Base-by-base conservation (phyloP, 805 yeast genomes). In the Metschnikowia baotianmanensis region DNA sequence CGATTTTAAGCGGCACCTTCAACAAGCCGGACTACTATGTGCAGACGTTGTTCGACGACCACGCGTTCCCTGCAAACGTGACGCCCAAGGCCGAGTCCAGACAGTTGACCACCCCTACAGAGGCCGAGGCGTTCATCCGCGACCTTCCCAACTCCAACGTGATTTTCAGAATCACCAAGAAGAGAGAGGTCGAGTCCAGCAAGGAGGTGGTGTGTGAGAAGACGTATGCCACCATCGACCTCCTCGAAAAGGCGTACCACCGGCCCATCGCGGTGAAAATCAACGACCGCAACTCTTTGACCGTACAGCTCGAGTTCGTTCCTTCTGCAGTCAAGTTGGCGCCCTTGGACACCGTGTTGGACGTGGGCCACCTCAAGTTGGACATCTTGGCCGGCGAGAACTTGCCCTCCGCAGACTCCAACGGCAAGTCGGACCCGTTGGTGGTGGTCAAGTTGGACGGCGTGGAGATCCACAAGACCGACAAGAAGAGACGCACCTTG, bases 401-500 rank as follows among this genome's bases (percentile, higher is more conserved):
- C 36, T 63, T 86, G 44, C 56, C 61, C 35, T 62, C 88, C 6
- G 83, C 78, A 34, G 93, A 86, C 58, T 65, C 77, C 39, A 82
- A 82, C 53, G 93, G 93, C 40, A 81, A 80, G 54, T 82, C 91
- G 3, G 95, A 86, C 66, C 95, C 95, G 40, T 77, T 69, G 52
- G 72, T 72, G 33, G 62, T 62, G 18, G 59, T 85, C n/a, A 64
- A 57, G 34, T 57, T 82, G 13, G 81, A 83, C 55, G 82, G 78
- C 6, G 55, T 67, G 30, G 70, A 75, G 48, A 61, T 79, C 5
- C 76, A 59, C 65, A 83, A 71, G 61, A 80, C 86, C 9, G 79
- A 74, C 42, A 75, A 75, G 40, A 68, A 79, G 44, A 82, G 83
- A 63, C 84, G 78, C 57, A 78, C 86, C 0, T 66, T 85, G 50